Conservation (phyloP, 768 basidiomycete genomes). For the Dentipellis sp. region DNA sequence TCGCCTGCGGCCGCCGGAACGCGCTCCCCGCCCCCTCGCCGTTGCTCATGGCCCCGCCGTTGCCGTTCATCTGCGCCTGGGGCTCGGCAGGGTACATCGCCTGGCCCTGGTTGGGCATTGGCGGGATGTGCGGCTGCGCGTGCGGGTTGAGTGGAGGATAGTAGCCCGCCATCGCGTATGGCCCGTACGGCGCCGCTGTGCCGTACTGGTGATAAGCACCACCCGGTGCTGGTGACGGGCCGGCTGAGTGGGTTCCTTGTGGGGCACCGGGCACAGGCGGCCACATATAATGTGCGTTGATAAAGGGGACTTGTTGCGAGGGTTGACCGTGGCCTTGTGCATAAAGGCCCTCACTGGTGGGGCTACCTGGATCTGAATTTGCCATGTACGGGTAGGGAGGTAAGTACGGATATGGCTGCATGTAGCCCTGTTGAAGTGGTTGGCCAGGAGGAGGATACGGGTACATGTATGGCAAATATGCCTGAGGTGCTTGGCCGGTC, state of each 20-base stretch:
- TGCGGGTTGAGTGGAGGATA: constrained; percentile 20
- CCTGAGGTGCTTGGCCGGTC: constrained; percentile 17
- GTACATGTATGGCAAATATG: constrained; percentile 26
- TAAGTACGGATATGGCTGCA: constrained; percentile 12
- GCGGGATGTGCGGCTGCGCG: constrained; percentile 8
- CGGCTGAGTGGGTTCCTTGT: constrained; percentile 25
- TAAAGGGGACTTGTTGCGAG: constrained; percentile 28
- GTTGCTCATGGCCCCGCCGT: background rate
- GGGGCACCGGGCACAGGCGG: constrained; percentile 13
- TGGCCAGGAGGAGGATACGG: constrained; percentile 20
- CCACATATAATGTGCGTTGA: constrained; percentile 11
- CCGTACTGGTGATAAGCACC: constrained; percentile 25
- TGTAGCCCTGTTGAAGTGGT: constrained; percentile 15
- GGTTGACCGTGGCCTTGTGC: constrained; percentile 19
- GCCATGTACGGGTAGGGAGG: constrained; percentile 8
- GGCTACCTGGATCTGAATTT: constrained; percentile 15
- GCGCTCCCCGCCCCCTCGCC: background rate
- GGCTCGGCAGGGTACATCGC: background rate
- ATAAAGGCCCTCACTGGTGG: constrained; percentile 17
- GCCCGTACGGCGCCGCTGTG: constrained; percentile 21
- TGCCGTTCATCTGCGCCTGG: constrained; percentile 6
- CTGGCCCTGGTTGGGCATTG: constrained; percentile 9
- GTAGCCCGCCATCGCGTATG: constrained; percentile 27
- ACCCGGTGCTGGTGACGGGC: constrained; percentile 19
- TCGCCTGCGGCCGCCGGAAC: background rate